These are phyloP conservation scores for Penicillium flavigenum DNA, from an alignment of 495 filamentous ascomycete species.

Conservation along the genomic window DNA sequence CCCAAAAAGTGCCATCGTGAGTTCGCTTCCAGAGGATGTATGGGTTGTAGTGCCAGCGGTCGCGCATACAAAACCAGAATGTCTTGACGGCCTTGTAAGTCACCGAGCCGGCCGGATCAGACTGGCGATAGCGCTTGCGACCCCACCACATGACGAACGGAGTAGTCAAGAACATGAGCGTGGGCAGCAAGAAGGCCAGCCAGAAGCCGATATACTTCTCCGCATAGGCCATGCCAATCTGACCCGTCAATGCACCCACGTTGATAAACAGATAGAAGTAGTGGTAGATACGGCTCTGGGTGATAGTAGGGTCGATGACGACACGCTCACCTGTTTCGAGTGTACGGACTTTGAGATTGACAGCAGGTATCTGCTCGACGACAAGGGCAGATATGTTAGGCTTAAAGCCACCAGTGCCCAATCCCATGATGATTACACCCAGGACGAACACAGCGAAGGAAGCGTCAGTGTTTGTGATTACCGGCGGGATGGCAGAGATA, in stretches of 20 bases:
- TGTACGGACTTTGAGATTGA: background rate
- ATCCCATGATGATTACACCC: background rate
- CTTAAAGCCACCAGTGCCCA: background rate
- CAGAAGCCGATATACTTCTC: background rate
- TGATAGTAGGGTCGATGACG: slow-evolving; percentile 65
- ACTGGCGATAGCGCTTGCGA: background rate
- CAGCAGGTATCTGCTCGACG: background rate
- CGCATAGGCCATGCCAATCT: background rate
- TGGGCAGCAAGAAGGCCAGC: background rate
- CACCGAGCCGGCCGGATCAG: background rate
- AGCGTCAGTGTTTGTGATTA: background rate
- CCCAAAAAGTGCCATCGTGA: background rate
- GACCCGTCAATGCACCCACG: slow-evolving; percentile 34
- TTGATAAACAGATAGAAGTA: slow-evolving; percentile 56
- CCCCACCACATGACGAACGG: background rate
- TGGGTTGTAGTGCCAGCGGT: background rate
- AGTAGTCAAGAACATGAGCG: background rate
- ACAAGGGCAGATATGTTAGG: background rate
- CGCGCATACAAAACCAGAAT: background rate
- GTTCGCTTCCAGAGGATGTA: background rate
- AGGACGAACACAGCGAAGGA: background rate
- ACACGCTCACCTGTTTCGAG: slow-evolving; percentile 51
- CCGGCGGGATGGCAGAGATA: background rate
- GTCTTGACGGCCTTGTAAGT: background rate
- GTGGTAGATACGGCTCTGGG: slow-evolving; percentile 34